Evolutionary conservation across 148 eudicot species (phyloP).

Genomic region (Polygonum aviculare): DNA sequence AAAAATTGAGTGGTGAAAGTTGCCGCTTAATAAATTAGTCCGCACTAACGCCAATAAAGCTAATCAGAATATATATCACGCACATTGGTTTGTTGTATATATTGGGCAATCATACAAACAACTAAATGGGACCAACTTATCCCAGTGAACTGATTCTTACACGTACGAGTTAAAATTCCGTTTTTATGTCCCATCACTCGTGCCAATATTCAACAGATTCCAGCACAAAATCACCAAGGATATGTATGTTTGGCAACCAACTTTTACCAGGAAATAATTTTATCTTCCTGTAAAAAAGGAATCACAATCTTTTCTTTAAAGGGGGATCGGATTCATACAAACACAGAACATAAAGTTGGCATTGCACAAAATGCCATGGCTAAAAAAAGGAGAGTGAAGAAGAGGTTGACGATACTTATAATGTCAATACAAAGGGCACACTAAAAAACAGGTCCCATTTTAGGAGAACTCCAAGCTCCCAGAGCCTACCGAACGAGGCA

Average conservation of each 20-base stretch:
- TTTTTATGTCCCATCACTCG: too few species aligned
- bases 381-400: not conserved
- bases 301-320: not conserved
- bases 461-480: not conserved
- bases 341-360: not conserved
- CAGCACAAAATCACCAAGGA: too few species aligned
- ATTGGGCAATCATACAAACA: not conserved
- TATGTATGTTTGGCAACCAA: not conserved
- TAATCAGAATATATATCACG: not conserved
- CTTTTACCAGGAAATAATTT: not conserved
- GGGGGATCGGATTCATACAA: not conserved
- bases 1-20: not conserved
- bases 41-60: not conserved
- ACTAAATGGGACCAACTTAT: not conserved
- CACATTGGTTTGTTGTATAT: not conserved
- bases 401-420: not conserved
- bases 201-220: too few species aligned
- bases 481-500: not conserved
- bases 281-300: too few species aligned
- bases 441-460: not conserved
- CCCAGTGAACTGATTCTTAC: not conserved
- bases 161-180: too few species aligned
- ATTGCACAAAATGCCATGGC: not conserved
- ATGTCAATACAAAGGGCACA: not conserved
- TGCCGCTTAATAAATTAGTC: not conserved